Base-by-base conservation (phyloP, 1,139 yeast genomes). In the Lodderomyces jiufengensis region DNA sequence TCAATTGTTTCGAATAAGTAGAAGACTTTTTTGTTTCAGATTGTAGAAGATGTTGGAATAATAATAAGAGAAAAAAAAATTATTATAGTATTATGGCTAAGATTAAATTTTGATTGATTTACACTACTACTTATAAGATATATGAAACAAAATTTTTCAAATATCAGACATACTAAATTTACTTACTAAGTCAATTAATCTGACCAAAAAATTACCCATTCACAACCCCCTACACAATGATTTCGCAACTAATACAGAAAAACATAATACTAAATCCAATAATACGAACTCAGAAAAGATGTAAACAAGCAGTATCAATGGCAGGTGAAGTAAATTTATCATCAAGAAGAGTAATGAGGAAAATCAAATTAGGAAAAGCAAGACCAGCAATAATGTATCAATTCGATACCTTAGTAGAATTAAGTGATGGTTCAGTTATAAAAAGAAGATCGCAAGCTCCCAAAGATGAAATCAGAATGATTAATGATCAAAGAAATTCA, bases 361-460 rank as follows among this genome's bases (percentile, higher is more conserved):
- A 72, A 48, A 76, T 77, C 48, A 57, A 65, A 46, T 65, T 77
- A 42, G 96, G 96, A 34, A 82, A 81, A 55, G 88, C 95, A 12
- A 77, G 97, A 61, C 97, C 97, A 2, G 88, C 96, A 29, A 84
- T 90, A 31, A 90, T 86, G 62, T 77, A 90, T 63, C 87, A 86
- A 55, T 92, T 92, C 55, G 90, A 90, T 45, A 84, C 94, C 27
- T 63, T 74, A 32, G 90, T 92, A 9, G 95, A 90, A 60, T 73
- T 90, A 40, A 83, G 95, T 49, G 97, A 92, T 57, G 98, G 98
- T 2, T 84, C 96, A 22, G 95, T 95, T 1, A 70, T 87, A 26
- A 70, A 68, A 26, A 76, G 98, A 61, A 73, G 86, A 52, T 80
- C 96, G 1, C 95, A 85, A 48, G 88, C 80, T 40, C 97, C 98